These are phyloP conservation scores for Erythrophleum fordii DNA, from an alignment of 306 rosid species.

Conservation along the genomic window DNA sequence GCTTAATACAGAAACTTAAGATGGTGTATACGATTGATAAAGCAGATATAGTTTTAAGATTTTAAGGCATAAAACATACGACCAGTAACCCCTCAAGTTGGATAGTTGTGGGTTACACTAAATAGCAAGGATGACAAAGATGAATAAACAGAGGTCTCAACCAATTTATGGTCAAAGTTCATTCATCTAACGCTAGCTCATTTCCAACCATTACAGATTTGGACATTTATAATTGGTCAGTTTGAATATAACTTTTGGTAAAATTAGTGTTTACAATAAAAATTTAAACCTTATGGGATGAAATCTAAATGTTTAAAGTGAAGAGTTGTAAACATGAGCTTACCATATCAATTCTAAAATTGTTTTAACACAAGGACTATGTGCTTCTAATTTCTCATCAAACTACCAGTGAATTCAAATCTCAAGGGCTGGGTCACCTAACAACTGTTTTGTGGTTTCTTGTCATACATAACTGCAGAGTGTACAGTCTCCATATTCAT, in stretches of 20 bases:
- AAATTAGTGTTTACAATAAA: neutral
- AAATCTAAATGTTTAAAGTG: slow-evolving; percentile 21
- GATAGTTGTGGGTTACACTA: neutral
- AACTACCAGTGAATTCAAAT: slow-evolving; percentile 10
- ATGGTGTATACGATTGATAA: neutral
- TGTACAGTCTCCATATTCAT: neutral
- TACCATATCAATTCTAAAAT: neutral
- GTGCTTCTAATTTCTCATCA: neutral
- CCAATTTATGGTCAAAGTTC: slow-evolving; percentile 11
- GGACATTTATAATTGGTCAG: neutral
- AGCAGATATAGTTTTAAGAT: neutral
- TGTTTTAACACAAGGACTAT: neutral
- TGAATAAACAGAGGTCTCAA: slow-evolving; percentile 5
- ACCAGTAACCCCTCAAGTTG: slow-evolving; percentile 6
- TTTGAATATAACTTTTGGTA: neutral
- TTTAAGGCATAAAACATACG: neutral
- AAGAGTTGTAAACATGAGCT: neutral
- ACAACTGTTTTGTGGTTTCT: slow-evolving; percentile 5
- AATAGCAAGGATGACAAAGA: slow-evolving; percentile 14
- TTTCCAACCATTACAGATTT: neutral
- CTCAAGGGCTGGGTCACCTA: slow-evolving; percentile 7
- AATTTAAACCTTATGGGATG: neutral
- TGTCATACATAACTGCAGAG: slow-evolving; percentile 4
- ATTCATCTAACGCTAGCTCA: neutral
- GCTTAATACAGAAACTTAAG: slow-evolving; percentile 22